A percentile compares a stretch with the other conserved stretches of the same genome.
phyloP scores from a whole-genome alignment of 192 early-diverging fungal genomes.

The Linnemannia elongata region DNA sequence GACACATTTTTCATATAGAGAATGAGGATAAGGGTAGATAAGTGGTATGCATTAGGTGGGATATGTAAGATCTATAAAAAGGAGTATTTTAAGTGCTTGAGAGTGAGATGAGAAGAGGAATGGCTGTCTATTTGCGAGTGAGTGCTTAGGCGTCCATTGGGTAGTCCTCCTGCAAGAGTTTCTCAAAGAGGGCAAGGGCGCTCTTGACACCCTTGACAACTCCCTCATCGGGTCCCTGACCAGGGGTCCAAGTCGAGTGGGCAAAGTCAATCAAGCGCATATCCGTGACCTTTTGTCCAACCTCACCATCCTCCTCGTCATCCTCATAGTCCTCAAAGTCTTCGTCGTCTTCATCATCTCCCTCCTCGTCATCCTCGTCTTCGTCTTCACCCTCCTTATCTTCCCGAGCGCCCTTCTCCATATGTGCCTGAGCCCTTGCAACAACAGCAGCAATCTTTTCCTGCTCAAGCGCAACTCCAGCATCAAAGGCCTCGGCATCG shows the following conservation, averaged over 20 bases:
- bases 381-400: constrained; percentile 24
- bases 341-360: constrained; percentile 17
- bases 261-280: constrained; percentile 92
- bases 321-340: constrained; percentile 25
- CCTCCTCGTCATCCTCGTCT: constrained; percentile 37
- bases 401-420: constrained; percentile 53
- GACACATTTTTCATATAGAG: neutral
- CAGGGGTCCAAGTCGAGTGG: constrained; percentile 79
- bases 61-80: constrained; percentile 1
- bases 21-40: neutral
- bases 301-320: constrained; percentile 56
- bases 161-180: constrained; percentile 51
- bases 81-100: too few species aligned
- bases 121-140: neutral
- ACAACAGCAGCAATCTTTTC: constrained; percentile 37
- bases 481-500: constrained; percentile 62
- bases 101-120: neutral
- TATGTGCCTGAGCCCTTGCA: constrained; percentile 42
- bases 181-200: constrained; percentile 67
- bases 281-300: constrained; percentile 66
- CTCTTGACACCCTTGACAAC: constrained; percentile 76
- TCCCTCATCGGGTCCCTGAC: constrained; percentile 75
- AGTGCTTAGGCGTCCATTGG: neutral
- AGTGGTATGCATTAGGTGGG: neutral
- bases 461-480: constrained; percentile 62